phyloP scores from a whole-genome alignment of 768 basidiomycete genomes.

The Suillus luteus region DNA sequence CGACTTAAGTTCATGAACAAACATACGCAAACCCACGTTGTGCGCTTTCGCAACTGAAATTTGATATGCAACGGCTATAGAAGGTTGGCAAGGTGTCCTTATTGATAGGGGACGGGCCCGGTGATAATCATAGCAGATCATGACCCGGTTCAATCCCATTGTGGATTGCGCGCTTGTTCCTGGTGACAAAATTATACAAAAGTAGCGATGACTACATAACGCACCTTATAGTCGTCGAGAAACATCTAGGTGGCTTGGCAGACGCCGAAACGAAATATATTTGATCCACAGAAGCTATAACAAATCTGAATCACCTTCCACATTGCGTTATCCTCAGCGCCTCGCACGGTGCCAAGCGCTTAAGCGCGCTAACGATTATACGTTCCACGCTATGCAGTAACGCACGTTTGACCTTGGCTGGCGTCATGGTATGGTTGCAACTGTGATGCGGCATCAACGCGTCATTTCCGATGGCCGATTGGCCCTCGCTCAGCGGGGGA shows the following conservation, averaged over 20 bases:
- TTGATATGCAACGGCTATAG: not conserved
- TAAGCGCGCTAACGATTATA: no score
- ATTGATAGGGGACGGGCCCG: not conserved
- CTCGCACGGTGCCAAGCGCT: not conserved
- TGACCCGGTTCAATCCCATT: not conserved
- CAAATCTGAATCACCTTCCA: not conserved
- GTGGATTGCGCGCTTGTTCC: not conserved
- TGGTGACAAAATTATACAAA: not conserved
- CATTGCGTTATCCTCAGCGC: not conserved
- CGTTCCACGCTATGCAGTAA: not conserved
- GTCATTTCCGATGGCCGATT: not conserved
- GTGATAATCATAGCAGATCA: not conserved
- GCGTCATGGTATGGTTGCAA: not conserved
- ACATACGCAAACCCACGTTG: not conserved
- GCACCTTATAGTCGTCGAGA: not conserved
- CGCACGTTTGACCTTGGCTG: not conserved
- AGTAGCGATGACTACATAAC: not conserved
- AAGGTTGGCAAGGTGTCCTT: not conserved
- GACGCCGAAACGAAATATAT: not conserved
- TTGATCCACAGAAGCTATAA: not conserved
- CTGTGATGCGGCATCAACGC: not conserved
- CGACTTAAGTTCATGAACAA: not conserved
- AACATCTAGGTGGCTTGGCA: not conserved
- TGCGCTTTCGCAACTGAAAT: not conserved
- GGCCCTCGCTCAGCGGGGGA: not conserved